A percentile compares a stretch with the other conserved stretches of the same genome.
Evolutionary conservation across 2,329 filamentous ascomycete species (phyloP).

Genomic region (Monilinia polystroma): DNA sequence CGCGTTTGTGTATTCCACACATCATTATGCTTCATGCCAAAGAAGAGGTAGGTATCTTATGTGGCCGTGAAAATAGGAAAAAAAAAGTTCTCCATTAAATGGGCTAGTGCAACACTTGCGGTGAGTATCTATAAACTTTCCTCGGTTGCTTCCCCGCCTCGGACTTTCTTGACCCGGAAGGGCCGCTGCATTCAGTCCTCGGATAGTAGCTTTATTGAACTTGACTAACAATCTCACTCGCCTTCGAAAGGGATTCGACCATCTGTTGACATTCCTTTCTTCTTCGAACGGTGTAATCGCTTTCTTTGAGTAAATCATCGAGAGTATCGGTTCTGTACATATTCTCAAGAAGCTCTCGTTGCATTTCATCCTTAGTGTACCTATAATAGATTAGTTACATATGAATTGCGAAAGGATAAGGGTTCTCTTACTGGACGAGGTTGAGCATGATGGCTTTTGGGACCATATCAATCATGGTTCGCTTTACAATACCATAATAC

Average conservation of each 20-base stretch:
- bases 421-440: constrained; percentile 77
- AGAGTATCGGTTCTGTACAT: constrained; percentile 92
- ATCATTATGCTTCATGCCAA: constrained; percentile 31
- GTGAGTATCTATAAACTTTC: constrained; percentile 27
- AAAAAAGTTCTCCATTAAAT: constrained; percentile 28
- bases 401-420: background rate
- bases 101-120: constrained; percentile 28
- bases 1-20: constrained; percentile 29
- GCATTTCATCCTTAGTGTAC: constrained; percentile 97
- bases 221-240: constrained; percentile 92
- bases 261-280: constrained; percentile 99
- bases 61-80: constrained; percentile 28
- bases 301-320: constrained; percentile 95
- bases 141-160: constrained; percentile 26
- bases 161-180: constrained; percentile 24
- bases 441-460: constrained; percentile 99
- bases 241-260: constrained; percentile 88
- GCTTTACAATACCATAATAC: constrained; percentile 97
- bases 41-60: constrained; percentile 36
- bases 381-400: constrained; percentile 47
- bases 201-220: constrained; percentile 44
- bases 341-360: constrained; percentile 91
- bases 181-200: constrained; percentile 27
- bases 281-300: constrained; percentile 90
- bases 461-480: constrained; percentile 99